Percentiles rank a stretch among this genome's conserved stretches.
Evolutionary conservation across 2,329 filamentous ascomycete genomes (phyloP).

Genomic region (Thyridium curvatum): DNA sequence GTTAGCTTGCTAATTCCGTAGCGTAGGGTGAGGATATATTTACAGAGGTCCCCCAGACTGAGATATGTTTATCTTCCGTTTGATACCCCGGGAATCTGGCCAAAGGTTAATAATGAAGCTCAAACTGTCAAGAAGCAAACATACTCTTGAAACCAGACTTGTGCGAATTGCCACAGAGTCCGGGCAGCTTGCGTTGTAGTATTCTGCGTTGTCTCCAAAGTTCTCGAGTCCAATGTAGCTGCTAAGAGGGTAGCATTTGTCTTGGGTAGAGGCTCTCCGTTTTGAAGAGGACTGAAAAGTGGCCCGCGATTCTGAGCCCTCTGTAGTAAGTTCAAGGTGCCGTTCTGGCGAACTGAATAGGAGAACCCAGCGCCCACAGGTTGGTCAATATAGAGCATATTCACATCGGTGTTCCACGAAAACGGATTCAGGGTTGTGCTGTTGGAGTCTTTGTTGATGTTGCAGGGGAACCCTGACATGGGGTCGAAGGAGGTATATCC

Average conservation of each 20-base stretch:
- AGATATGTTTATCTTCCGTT: slow-evolving; percentile 43
- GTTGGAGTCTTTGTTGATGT: slow-evolving; percentile 42
- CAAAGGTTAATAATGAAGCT: not conserved
- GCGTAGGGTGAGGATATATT: slow-evolving; percentile 14
- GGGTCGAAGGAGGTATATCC: slow-evolving; percentile 50
- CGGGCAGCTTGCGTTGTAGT: slow-evolving; percentile 41
- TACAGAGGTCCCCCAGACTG: slow-evolving; percentile 29
- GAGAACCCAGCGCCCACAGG: slow-evolving; percentile 32
- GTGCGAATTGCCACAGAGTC: slow-evolving; percentile 47
- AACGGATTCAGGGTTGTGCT: slow-evolving; percentile 47
- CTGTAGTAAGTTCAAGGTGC: slow-evolving; percentile 10
- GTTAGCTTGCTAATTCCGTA: slow-evolving; percentile 12
- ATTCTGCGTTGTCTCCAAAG: slow-evolving; percentile 31
- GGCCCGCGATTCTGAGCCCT: not conserved
- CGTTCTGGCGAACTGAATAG: slow-evolving; percentile 15
- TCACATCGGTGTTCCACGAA: slow-evolving; percentile 57
- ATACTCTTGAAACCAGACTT: slow-evolving; percentile 45
- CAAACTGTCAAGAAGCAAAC: not conserved
- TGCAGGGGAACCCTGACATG: slow-evolving; percentile 46
- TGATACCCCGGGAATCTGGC: slow-evolving; percentile 40
- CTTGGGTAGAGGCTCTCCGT: slow-evolving; percentile 15
- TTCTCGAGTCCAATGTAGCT: slow-evolving; percentile 40
- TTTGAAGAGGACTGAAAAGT: slow-evolving; percentile 15
- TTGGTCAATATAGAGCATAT: slow-evolving; percentile 67
- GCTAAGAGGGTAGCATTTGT: slow-evolving; percentile 43